Evolutionary conservation across 2,329 filamentous ascomycete genomes (phyloP).

Genomic region (Bisporella sp.): DNA sequence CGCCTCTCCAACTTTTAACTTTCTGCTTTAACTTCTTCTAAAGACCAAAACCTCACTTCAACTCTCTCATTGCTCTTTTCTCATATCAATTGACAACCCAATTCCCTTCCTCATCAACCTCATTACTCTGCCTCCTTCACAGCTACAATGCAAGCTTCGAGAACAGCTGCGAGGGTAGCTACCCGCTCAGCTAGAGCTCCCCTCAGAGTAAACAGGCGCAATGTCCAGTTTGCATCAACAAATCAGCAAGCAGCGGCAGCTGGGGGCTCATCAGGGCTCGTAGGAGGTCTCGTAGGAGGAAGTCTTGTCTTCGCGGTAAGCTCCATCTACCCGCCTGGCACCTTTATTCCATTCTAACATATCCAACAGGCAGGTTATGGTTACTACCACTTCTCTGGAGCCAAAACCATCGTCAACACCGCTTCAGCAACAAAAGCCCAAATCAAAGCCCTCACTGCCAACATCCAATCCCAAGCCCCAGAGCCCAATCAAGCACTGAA

Average conservation of each 20-base stretch:
- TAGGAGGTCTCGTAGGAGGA: conserved; percentile 43
- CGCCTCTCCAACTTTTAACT: no score
- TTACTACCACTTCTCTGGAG: conserved; percentile 46
- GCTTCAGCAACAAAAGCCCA: conserved; percentile 51
- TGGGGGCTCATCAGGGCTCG: conserved; percentile 32
- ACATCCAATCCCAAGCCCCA: conserved; percentile 55
- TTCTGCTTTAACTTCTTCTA: no score
- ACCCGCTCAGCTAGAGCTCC: conserved; percentile 15
- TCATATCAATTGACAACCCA: not conserved
- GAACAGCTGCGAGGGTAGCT: conserved; percentile 16
- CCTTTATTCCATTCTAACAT: not conserved
- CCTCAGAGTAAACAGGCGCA: conserved; percentile 17
- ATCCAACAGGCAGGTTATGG: conserved; percentile 35
- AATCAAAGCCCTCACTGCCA: conserved; percentile 51
- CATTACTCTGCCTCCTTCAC: not conserved
- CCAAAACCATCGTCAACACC: conserved; percentile 35
- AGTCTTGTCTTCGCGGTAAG: conserved; percentile 34
- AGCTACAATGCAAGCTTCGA: conserved; percentile 16
- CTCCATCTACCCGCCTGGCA: not conserved
- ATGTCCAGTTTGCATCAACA: conserved; percentile 15
- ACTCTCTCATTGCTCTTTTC: not conserved
- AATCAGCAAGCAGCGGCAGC: conserved; percentile 17
- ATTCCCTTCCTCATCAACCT: not conserved
- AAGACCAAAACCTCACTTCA: no score
- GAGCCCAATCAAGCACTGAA: conserved; percentile 59